Percentiles rank a stretch among this genome's conserved stretches.
Conservation (phyloP, 1,284 basidiomycete species). For the Ceratobasidium sp. region DNA sequence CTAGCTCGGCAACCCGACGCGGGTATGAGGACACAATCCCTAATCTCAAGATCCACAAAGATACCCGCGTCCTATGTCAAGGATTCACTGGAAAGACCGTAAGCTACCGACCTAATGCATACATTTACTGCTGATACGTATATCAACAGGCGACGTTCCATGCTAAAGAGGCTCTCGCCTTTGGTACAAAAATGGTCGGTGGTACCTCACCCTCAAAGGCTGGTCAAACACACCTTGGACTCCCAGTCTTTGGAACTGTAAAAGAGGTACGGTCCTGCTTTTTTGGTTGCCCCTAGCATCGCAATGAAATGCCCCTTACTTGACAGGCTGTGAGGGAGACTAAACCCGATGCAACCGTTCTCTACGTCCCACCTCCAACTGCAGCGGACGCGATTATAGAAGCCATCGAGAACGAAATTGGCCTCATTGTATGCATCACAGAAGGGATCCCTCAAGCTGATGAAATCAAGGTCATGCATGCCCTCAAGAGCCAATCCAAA, state of each 20-base stretch:
- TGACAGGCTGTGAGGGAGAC: constrained; percentile 79
- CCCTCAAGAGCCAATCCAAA: constrained; percentile 90
- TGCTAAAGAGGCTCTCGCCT: constrained; percentile 89
- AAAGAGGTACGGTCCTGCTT: constrained; percentile 66
- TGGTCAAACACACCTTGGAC: constrained; percentile 90
- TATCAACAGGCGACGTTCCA: constrained; percentile 89
- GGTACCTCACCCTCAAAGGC: constrained; percentile 98
- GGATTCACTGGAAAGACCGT: constrained; percentile 98
- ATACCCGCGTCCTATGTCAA: constrained; percentile 92
- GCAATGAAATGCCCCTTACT: not conserved
- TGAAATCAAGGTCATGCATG: constrained; percentile 94
- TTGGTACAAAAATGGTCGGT: constrained; percentile 96
- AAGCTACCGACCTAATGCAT: constrained; percentile 47
- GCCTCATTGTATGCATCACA: constrained; percentile 94
- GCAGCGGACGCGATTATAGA: constrained; percentile 96
- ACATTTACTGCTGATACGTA: no score
- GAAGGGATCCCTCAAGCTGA: constrained; percentile 97
- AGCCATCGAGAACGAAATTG: constrained; percentile 96
- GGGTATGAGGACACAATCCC: constrained; percentile 88
- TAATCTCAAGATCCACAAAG: constrained; percentile 91
- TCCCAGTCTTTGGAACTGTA: constrained; percentile 94
- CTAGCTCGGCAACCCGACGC: constrained; percentile 70
- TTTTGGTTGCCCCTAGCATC: not conserved
- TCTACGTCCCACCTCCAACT: constrained; percentile 92
- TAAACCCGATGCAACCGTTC: constrained; percentile 87